Evolutionary conservation across 2,329 filamentous ascomycete genomes (phyloP), one percentile per base, ranked within the genome.

Genomic region (Exophiala dermatitidis): DNA sequence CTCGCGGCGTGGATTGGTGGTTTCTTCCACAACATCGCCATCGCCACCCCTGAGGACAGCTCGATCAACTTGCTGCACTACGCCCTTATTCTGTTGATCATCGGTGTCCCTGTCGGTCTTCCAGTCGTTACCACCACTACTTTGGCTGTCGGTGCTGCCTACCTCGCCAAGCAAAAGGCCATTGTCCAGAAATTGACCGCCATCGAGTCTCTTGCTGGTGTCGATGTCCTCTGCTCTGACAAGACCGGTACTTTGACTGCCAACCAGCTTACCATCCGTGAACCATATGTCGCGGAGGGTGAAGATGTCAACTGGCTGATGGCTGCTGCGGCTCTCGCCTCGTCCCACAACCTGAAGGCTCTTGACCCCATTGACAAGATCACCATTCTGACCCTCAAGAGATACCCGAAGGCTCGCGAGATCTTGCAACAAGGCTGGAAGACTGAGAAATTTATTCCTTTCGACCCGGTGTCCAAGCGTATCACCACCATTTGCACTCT

Each of bases 291-390:
- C 54, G 81, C 83, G 57, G 85, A 88, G 70, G 85, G 85, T 64
- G 81, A 86, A 67, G 84, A 88, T 71, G 81, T 88, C 69, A 85
- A 88, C 76, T 88, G 84, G 84, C 88, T 88, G 84, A 88, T 88
- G 85, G 84, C 85, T 60, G 85, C 86, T 56, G 85, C 85, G 56
- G 85, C 85, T 57, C 79, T 88, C 52, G 85, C 85, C 53, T 88
- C 84, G 48, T 88, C 85, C 58, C 85, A 88, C 76, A 88, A 88
- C 74, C 77, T 87, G 73, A 85, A 86, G 74, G 85, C 84, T 57
- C 79, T 88, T 58, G 85, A 88, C 67, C 85, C 85, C 57, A 88
- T 88, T 65, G 85, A 88, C 74, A 88, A 88, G 74, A 82, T 88
- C 64, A 88, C 83, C 51, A 85, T 88, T 63, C 76, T 88, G 54